These are phyloP conservation scores for Fusarium pseudonygamai DNA, from an alignment of 2,329 filamentous ascomycete genomes.

Conservation along the genomic window DNA sequence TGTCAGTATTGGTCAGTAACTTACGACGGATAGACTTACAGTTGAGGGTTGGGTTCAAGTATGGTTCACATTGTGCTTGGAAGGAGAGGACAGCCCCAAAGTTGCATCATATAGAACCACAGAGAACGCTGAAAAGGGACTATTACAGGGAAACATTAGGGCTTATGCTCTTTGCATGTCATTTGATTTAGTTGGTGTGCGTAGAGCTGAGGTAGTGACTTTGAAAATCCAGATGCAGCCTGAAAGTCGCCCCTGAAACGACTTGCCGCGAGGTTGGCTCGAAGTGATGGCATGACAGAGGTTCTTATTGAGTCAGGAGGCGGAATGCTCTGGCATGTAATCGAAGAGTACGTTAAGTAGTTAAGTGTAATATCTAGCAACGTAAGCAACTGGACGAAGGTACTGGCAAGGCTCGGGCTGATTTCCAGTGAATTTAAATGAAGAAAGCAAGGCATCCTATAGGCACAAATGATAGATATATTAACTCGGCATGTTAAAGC, in stretches of 20 bases:
- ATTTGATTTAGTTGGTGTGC: background rate
- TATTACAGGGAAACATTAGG: background rate
- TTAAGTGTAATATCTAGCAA: background rate
- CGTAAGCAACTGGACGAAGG: background rate
- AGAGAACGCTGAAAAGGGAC: background rate
- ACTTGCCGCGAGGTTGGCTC: background rate
- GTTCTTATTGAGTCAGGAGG: no score
- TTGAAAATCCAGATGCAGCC: background rate
- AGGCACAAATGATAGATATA: background rate
- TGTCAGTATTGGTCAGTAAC: no score
- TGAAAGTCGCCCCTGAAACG: background rate
- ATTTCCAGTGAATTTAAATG: background rate
- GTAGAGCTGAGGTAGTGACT: background rate
- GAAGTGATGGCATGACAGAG: background rate
- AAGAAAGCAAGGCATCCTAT: background rate
- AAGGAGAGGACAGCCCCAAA: background rate
- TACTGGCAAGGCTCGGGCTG: background rate
- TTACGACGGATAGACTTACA: background rate
- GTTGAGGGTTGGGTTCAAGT: background rate
- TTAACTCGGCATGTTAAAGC: background rate
- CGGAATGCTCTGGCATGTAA: background rate
- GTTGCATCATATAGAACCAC: background rate
- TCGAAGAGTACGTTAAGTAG: no score
- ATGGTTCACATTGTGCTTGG: background rate
- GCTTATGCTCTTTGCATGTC: background rate